These are phyloP conservation scores for Mucor sp. DNA, from an alignment of 371 early-diverging fungal genomes.

Conservation along the genomic window DNA sequence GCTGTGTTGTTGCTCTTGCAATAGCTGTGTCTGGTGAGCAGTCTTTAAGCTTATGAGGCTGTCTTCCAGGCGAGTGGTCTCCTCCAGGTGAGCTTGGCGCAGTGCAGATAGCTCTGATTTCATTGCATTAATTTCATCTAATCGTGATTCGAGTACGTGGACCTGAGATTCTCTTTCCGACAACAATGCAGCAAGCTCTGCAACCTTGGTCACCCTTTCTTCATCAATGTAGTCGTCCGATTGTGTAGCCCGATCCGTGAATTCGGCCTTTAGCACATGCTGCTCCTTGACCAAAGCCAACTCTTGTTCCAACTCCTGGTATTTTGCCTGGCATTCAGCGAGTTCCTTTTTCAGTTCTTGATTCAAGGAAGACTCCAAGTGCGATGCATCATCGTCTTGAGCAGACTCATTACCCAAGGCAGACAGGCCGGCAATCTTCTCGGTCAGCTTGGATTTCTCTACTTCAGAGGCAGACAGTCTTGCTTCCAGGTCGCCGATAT, in stretches of 20 bases:
- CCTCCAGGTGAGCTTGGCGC: constrained; percentile 23
- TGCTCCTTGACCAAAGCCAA: constrained; percentile 2
- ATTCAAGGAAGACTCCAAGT: background rate
- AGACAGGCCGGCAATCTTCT: background rate
- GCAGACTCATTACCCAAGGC: background rate
- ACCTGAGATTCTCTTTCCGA: constrained; percentile 20
- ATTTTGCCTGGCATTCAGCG: constrained; percentile 15
- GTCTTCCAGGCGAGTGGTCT: constrained; percentile 23
- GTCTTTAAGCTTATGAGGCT: constrained; percentile 2
- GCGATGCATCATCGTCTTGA: background rate
- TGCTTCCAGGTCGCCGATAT: constrained; percentile 47
- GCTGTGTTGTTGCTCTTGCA: background rate
- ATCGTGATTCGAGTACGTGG: constrained; percentile 13
- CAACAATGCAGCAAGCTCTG: constrained; percentile 14
- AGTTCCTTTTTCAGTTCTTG: constrained; percentile 14
- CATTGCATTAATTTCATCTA: constrained; percentile 31
- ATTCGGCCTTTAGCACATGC: background rate
- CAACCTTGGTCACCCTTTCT: background rate
- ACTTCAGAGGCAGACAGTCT: constrained; percentile 24
- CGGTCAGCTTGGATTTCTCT: constrained; percentile 14
- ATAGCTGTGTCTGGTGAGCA: constrained; percentile 2
- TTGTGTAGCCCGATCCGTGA: background rate
- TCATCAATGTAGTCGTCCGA: constrained; percentile 3
- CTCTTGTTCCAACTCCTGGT: constrained; percentile 22
- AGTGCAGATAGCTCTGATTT: constrained; percentile 21